phyloP scores from a whole-genome alignment of 805 yeast species.

The Brettanomyces bruxellensis region DNA sequence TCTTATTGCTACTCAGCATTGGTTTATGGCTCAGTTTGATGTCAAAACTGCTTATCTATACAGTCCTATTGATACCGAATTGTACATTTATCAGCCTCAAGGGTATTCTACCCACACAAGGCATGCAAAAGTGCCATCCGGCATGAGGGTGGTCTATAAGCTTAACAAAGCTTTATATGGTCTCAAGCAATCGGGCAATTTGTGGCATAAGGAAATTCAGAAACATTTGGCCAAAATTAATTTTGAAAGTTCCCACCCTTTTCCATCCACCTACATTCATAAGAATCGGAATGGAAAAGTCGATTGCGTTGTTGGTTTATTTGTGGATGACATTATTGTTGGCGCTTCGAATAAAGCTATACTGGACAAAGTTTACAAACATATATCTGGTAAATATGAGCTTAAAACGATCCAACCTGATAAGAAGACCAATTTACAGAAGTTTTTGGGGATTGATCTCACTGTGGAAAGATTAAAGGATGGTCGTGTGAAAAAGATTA shows the following conservation, averaged over 20 bases:
- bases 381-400: background rate
- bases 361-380: background rate
- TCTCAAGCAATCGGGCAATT: conserved; percentile 1
- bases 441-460: background rate
- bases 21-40: too few species aligned
- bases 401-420: background rate
- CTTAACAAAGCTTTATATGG: conserved; percentile 5
- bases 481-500: background rate
- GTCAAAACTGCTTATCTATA: too few species aligned
- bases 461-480: background rate
- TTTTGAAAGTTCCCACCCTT: background rate
- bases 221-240: too few species aligned
- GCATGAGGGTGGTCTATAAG: background rate
- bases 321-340: too few species aligned
- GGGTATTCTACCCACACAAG: too few species aligned
- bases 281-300: background rate
- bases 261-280: background rate
- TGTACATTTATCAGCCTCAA: too few species aligned
- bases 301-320: background rate
- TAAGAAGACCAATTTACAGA: background rate
- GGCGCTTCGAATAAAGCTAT: background rate
- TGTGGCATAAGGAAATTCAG: conserved; percentile 1
- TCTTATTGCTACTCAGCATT: too few species aligned
- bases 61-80: too few species aligned
- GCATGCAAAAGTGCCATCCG: too few species aligned